Evolutionary conservation across 2,329 filamentous ascomycete genomes (phyloP), one percentile per base, ranked within the genome.

Genomic region (Lasiodiplodia theobromae): DNA sequence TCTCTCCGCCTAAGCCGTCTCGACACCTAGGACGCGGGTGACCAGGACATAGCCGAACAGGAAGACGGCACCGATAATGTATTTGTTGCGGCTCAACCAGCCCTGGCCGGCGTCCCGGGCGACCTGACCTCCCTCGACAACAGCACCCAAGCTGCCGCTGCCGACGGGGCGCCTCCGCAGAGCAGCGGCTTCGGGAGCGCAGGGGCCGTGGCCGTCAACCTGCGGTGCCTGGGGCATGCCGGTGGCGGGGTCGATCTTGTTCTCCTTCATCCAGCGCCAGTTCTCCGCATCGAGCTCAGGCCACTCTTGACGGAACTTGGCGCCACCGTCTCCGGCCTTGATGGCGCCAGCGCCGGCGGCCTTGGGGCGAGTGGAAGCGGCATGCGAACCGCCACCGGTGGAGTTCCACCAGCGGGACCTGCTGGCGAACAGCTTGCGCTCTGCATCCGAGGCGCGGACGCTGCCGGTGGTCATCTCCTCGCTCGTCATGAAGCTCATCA

Each of bases 391-490:
- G 65, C 93, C 94, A 51, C 95, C 94, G 0, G 95, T 98, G 40
- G 90, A 92, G 82, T 99, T 99, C 94, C 94, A 98, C 96, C 96
- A 99, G 67, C 92, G 86, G 18, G 93, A 92, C 71, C 92, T 87
- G 28, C 87, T 86, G 0, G 96, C 94, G 62, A 94, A 88, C 74
- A 91, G 87, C 78, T 89, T 91, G 70, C 95, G 88, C 83, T 98
- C 94, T 3, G 87, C 84, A 62, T 92, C 88, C 0, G 88, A 91
- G 21, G 90, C 92, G 6, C 91, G 90, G 37, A 99, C 88, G 37
- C 91, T 94, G 2, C 96, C 96, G 0, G 96, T 98, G 0, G 96
- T 99, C 92, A 98, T 97, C 83, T 99, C 96, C 77, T 99, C 95
- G 72, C 92, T 93, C 2, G 95, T 98, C 96, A 99, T 99, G 82